Conservation (phyloP, 2,329 filamentous ascomycete genomes). For the Septoria petroselini region DNA sequence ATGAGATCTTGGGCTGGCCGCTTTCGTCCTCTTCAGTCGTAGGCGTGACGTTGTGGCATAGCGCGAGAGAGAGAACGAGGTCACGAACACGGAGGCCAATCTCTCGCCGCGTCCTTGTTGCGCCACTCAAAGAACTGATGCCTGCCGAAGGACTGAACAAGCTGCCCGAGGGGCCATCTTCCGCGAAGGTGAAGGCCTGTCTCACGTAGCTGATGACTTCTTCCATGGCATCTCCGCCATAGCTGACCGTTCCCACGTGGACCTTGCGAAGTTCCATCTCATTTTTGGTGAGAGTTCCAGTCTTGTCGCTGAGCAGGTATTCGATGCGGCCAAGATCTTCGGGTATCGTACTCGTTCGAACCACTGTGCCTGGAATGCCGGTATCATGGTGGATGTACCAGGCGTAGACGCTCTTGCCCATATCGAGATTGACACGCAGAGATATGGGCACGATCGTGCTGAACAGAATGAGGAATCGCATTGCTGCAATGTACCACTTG, state of each 20-base stretch:
- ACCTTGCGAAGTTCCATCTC: constrained; percentile 87
- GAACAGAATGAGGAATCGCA: constrained; percentile 96
- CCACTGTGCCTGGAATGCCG: constrained; percentile 86
- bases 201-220: constrained; percentile 84
- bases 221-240: constrained; percentile 98
- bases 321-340: constrained; percentile 95
- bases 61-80: constrained; percentile 82
- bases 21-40: constrained; percentile 74
- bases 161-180: constrained; percentile 34
- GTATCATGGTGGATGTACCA: constrained; percentile 90
- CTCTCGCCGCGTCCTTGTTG: constrained; percentile 80
- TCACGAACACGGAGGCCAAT: constrained; percentile 92
- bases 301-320: constrained; percentile 95
- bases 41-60: constrained; percentile 97
- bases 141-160: constrained; percentile 74
- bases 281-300: constrained; percentile 95
- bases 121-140: constrained; percentile 52
- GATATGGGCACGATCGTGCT: constrained; percentile 99
- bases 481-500: constrained; percentile 93
- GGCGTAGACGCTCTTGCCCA: constrained; percentile 95
- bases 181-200: constrained; percentile 67
- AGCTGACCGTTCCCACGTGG: constrained; percentile 95
- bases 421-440: constrained; percentile 90
- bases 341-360: constrained; percentile 94
- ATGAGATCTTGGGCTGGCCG: constrained; percentile 73